phyloP scores from a whole-genome alignment of 176 grass and related monocot species.

The Ensete glaucum region DNA sequence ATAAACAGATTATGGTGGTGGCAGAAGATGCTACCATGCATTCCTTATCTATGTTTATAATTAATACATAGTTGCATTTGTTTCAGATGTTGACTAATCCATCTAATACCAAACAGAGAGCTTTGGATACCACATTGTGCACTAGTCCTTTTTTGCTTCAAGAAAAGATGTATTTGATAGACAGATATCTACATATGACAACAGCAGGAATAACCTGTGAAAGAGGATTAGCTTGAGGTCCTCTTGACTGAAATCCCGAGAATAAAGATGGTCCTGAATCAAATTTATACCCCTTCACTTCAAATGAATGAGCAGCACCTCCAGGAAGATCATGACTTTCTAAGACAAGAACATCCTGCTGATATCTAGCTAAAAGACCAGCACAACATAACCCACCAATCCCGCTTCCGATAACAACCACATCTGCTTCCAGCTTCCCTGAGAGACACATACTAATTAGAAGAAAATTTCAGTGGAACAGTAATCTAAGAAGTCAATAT shows the following conservation, averaged over 20 bases:
- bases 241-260: slow-evolving; percentile 87
- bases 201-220: slow-evolving; percentile 38
- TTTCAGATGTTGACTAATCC: neutral
- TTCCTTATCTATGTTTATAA: neutral
- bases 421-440: slow-evolving; percentile 70
- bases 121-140: neutral
- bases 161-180: neutral
- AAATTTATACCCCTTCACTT: slow-evolving; percentile 88
- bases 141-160: neutral
- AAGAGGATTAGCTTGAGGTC: slow-evolving; percentile 81
- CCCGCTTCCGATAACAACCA: slow-evolving; percentile 84
- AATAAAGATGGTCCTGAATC: slow-evolving; percentile 93
- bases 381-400: slow-evolving; percentile 83
- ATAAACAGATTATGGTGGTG: neutral
- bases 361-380: slow-evolving; percentile 72
- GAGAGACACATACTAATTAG: neutral
- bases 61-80: neutral
- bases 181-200: neutral
- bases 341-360: slow-evolving; percentile 73
- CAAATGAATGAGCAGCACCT: slow-evolving; percentile 89
- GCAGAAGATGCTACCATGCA: neutral
- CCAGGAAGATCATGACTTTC: slow-evolving; percentile 86
- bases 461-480: neutral
- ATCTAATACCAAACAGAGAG: neutral
- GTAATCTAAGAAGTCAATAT: neutral